phyloP scores from a whole-genome alignment of 768 basidiomycete genomes.

The Mycena metata region DNA sequence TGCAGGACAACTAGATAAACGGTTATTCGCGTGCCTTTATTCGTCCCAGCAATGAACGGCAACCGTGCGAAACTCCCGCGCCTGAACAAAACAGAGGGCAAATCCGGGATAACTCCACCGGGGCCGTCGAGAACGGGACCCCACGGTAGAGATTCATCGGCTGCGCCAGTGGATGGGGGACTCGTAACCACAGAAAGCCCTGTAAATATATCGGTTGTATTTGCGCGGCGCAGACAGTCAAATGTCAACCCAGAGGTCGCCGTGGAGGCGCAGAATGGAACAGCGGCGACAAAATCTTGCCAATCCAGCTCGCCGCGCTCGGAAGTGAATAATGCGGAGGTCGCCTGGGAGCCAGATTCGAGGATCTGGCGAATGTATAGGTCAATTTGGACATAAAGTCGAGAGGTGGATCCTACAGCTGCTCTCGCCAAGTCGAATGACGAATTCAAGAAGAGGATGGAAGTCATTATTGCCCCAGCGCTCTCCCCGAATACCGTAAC shows the following conservation, averaged over 20 bases:
- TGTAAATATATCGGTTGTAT: constrained; percentile 46
- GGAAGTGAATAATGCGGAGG: constrained; percentile 42
- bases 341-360: constrained; percentile 57
- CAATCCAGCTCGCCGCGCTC: constrained; percentile 47
- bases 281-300: constrained; percentile 48
- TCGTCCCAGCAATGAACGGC: constrained; percentile 61
- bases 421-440: constrained; percentile 47
- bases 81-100: constrained; percentile 50
- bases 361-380: constrained; percentile 51
- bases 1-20: not conserved
- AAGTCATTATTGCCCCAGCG: constrained; percentile 62
- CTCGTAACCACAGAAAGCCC: constrained; percentile 43
- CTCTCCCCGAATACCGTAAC: constrained; percentile 63
- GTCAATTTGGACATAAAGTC: not conserved
- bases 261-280: constrained; percentile 43
- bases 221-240: constrained; percentile 46
- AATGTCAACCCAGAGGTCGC: constrained; percentile 50
- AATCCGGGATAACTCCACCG: constrained; percentile 54
- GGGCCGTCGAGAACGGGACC: constrained; percentile 57
- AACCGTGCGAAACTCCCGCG: constrained; percentile 52
- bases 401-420: constrained; percentile 42
- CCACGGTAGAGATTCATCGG: constrained; percentile 48
- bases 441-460: constrained; percentile 52
- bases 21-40: constrained; percentile 50
- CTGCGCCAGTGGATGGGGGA: not conserved